Conservation (phyloP, 768 basidiomycete species). For the Macrocybe gigantea region DNA sequence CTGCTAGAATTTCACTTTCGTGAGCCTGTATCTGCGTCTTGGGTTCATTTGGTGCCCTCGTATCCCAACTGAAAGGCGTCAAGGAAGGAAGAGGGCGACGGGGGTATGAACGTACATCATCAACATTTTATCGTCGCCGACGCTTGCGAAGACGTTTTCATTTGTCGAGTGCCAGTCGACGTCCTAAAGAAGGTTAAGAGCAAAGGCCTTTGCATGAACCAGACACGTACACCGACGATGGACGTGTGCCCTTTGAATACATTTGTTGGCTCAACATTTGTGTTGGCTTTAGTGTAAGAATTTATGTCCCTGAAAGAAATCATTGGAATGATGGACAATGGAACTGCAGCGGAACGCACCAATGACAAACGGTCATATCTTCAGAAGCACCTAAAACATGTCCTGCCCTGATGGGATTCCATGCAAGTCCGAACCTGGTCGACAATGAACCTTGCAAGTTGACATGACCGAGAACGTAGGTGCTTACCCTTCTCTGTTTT, state of each 20-base stretch:
- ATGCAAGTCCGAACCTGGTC: conserved; percentile 82
- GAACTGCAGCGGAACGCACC: conserved; percentile 41
- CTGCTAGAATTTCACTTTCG: conserved; percentile 83
- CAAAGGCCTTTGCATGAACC: not conserved
- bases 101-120: conserved; percentile 62
- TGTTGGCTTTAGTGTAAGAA: conserved; percentile 74
- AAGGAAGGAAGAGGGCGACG: not conserved
- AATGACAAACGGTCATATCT: conserved; percentile 93
- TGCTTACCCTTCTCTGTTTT: conserved; percentile 86
- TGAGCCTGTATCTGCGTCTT: conserved; percentile 77
- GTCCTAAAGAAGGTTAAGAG: conserved; percentile 49
- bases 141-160: conserved; percentile 87
- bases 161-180: conserved; percentile 90
- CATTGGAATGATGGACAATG: conserved; percentile 2
- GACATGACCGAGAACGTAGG: not conserved
- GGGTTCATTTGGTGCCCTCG: conserved; percentile 66
- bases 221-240: conserved; percentile 75
- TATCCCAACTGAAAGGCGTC: conserved; percentile 74
- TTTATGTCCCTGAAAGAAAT: conserved; percentile 76
- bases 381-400: conserved; percentile 90
- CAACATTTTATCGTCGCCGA: conserved; percentile 92
- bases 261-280: conserved; percentile 76
- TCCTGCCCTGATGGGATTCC: conserved; percentile 82
- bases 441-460: too few relatives aligned
- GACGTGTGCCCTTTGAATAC: conserved; percentile 87